Conservation (phyloP, 2,329 filamentous ascomycete species). For the Paracamarosporium sp. region DNA sequence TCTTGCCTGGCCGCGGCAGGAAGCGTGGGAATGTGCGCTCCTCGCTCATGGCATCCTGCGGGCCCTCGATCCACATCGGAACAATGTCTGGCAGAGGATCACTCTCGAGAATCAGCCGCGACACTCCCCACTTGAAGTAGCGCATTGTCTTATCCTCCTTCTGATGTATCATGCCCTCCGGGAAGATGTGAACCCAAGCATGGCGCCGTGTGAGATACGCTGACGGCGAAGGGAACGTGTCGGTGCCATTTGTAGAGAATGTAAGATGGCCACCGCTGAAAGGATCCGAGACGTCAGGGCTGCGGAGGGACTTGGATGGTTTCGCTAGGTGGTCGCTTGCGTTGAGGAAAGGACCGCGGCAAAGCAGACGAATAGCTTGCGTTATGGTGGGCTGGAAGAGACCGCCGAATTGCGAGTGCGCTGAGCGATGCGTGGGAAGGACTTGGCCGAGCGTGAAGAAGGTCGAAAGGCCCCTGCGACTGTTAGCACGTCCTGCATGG, state of each 20-base stretch:
- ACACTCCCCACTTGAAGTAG: constrained; percentile 98
- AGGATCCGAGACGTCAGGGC: constrained; percentile 56
- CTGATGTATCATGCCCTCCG: constrained; percentile 94
- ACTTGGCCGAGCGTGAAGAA: constrained; percentile 94
- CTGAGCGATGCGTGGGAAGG: constrained; percentile 82
- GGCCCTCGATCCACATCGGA: constrained; percentile 93
- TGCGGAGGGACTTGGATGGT: constrained; percentile 29
- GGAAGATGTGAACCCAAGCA: constrained; percentile 94
- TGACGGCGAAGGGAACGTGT: constrained; percentile 74
- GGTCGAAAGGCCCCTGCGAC: constrained; percentile 65
- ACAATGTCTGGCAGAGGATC: constrained; percentile 87
- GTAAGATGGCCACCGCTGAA: constrained; percentile 61
- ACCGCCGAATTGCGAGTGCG: constrained; percentile 80
- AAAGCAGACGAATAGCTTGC: constrained; percentile 84
- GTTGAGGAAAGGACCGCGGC: constrained; percentile 58
- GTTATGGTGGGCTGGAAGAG: constrained; percentile 89
- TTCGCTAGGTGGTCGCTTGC: constrained; percentile 33
- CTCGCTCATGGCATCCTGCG: constrained; percentile 88
- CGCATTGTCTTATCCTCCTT: constrained; percentile 78
- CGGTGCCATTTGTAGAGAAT: constrained; percentile 71
- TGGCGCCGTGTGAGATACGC: constrained; percentile 72
- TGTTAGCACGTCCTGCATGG: constrained; percentile 18
- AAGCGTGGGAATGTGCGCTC: constrained; percentile 79
- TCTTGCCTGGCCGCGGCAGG: constrained; percentile 75
- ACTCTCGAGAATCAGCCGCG: constrained; percentile 87